A percentile compares a stretch with the other conserved stretches of the same genome.
These are phyloP conservation scores for Epichloe hybrida DNA, from an alignment of 2,329 filamentous ascomycete species.

Conservation along the genomic window DNA sequence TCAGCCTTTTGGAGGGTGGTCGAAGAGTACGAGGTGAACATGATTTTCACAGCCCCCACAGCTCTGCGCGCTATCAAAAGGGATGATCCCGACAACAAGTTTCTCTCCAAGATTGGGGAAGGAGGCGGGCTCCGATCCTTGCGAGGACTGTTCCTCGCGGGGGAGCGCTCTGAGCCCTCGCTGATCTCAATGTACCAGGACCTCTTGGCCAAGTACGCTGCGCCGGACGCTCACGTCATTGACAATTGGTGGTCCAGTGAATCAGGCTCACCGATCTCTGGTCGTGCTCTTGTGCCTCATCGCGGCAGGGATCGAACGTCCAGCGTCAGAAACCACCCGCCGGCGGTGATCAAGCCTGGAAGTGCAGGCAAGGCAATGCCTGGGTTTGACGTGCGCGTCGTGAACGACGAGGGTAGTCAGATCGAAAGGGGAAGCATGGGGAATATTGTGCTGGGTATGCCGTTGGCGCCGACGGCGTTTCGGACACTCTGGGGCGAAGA, in stretches of 20 bases:
- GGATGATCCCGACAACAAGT: slow-evolving; percentile 63
- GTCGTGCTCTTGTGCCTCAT: slow-evolving; percentile 41
- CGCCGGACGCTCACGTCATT: slow-evolving; percentile 40
- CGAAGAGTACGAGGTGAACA: slow-evolving; percentile 73
- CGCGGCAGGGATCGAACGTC: slow-evolving; percentile 41
- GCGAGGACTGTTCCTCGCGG: slow-evolving; percentile 69
- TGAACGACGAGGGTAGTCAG: slow-evolving; percentile 67
- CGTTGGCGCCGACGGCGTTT: slow-evolving; percentile 75
- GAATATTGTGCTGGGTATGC: slow-evolving; percentile 76
- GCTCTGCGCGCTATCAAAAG: slow-evolving; percentile 77
- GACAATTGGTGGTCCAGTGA: slow-evolving; percentile 52
- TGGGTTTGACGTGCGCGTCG: slow-evolving; percentile 75
- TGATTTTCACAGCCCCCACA: slow-evolving; percentile 75
- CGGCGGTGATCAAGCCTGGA: slow-evolving; percentile 58
- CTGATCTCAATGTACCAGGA: slow-evolving; percentile 72
- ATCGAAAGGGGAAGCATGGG: slow-evolving; percentile 66
- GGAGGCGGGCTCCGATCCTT: slow-evolving; percentile 60
- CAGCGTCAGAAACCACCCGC: slow-evolving; percentile 22
- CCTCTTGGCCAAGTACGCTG: slow-evolving; percentile 53
- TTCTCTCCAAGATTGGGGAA: slow-evolving; percentile 49
- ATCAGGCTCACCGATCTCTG: slow-evolving; percentile 44
- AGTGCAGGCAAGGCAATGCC: slow-evolving; percentile 86
- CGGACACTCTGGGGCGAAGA: slow-evolving; percentile 78
- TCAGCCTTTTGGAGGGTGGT: slow-evolving; percentile 80
- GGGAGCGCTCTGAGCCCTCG: slow-evolving; percentile 72